These are phyloP conservation scores for Fusarium sp. DNA, from an alignment of 2,329 filamentous ascomycete genomes.

Conservation along the genomic window DNA sequence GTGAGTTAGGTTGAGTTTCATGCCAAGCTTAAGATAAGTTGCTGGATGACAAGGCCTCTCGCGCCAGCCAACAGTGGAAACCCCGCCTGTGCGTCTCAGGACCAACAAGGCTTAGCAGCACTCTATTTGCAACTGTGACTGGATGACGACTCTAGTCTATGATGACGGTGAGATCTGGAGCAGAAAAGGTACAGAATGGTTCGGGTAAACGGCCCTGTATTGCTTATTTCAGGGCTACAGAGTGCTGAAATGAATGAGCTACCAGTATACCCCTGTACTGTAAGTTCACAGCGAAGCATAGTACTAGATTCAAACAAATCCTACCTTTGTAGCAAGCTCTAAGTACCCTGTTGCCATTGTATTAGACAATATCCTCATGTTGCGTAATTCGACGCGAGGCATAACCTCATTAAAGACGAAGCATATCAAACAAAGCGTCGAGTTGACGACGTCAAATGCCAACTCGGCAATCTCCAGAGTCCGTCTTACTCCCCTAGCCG, in stretches of 20 bases:
- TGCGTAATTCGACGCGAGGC: neutral
- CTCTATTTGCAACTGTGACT: conserved; percentile 21
- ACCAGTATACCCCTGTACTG: neutral
- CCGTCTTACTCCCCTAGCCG: conserved; percentile 16
- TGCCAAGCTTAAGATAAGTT: neutral
- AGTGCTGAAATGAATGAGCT: neutral
- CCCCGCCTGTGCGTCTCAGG: conserved; percentile 25
- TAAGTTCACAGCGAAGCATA: neutral
- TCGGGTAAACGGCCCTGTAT: neutral
- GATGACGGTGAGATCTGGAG: conserved; percentile 22
- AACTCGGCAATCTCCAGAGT: neutral
- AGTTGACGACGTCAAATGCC: neutral
- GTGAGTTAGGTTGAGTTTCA: neutral
- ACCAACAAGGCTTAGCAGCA: conserved; percentile 31
- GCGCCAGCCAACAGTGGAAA: conserved; percentile 10
- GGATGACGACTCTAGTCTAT: conserved; percentile 29
- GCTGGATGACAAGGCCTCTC: conserved; percentile 16
- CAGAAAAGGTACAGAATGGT: neutral
- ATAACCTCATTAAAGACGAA: neutral
- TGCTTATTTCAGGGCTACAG: neutral
- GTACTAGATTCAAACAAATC: neutral
- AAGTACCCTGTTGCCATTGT: neutral
- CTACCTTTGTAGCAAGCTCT: neutral
- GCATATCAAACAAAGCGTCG: neutral
- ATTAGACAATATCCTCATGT: neutral